A percentile compares a stretch with the other conserved stretches of the same genome.
Evolutionary conservation across 202 grass and related monocot genomes (phyloP).

Genomic region (Dendrocalamus latiflorus): DNA sequence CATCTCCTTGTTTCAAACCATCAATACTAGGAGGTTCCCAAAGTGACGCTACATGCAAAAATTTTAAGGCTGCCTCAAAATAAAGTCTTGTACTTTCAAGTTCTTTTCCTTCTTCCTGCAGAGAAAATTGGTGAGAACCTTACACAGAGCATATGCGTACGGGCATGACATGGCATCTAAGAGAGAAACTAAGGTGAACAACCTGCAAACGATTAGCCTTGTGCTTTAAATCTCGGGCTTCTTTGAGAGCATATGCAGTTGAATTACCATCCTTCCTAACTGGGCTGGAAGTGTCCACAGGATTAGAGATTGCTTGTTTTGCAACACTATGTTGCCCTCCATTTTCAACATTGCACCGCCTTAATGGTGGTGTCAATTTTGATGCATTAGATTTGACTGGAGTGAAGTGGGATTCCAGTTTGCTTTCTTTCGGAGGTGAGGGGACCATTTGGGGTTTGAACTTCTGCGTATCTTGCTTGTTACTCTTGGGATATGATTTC

Average conservation of each 20-base stretch:
- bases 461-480: slow-evolving; percentile 51
- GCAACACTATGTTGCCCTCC: slow-evolving; percentile 43
- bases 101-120: slow-evolving; percentile 77
- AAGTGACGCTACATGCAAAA: slow-evolving; percentile 81
- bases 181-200: slow-evolving; percentile 26
- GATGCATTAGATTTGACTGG: slow-evolving; percentile 48
- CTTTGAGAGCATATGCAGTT: slow-evolving; percentile 64
- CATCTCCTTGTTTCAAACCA: slow-evolving; percentile 67
- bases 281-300: slow-evolving; percentile 59
- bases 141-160: slow-evolving; percentile 1
- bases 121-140: slow-evolving; percentile 35
- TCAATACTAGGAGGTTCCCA: slow-evolving; percentile 85
- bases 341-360: slow-evolving; percentile 53
- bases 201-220: slow-evolving; percentile 97
- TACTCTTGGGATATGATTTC: slow-evolving; percentile 44
- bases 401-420: slow-evolving; percentile 23
- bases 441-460: slow-evolving; percentile 27
- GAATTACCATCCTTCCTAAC: slow-evolving; percentile 62
- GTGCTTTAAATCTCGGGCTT: slow-evolving; percentile 89
- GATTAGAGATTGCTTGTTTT: slow-evolving; percentile 52
- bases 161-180: slow-evolving; percentile 10
- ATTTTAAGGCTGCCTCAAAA: slow-evolving; percentile 97
- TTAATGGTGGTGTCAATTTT: slow-evolving; percentile 49
- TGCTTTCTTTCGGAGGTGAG: slow-evolving; percentile 57
- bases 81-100: slow-evolving; percentile 78